Conservation (phyloP, 805 yeast genomes). For the Huiozyma naganishii region DNA sequence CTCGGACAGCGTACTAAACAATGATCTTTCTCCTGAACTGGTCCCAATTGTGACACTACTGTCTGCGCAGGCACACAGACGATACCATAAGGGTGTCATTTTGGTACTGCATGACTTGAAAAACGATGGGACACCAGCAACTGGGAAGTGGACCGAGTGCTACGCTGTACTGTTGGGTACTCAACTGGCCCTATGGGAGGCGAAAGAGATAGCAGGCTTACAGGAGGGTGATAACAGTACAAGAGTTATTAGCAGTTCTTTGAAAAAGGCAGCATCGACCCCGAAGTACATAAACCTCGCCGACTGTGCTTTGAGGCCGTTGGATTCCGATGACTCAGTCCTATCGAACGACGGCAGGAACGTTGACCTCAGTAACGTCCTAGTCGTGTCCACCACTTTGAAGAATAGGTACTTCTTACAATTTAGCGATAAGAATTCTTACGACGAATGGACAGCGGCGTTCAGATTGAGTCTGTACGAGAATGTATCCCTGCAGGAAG, state of each 20-base stretch:
- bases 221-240: constrained; percentile 22
- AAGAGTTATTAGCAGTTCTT: constrained; percentile 11
- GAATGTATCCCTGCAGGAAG: constrained; percentile 76
- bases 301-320: constrained; percentile 75
- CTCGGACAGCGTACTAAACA: not conserved
- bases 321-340: constrained; percentile 51
- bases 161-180: constrained; percentile 85
- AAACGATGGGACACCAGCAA: constrained; percentile 79
- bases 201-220: constrained; percentile 43
- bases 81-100: constrained; percentile 66
- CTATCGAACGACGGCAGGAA: constrained; percentile 38
- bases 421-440: constrained; percentile 54
- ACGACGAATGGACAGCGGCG: constrained; percentile 72
- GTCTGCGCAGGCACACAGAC: constrained; percentile 63
- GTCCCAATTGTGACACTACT: constrained; percentile 63
- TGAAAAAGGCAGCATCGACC: constrained; percentile 47
- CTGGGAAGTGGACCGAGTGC: constrained; percentile 82
- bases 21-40: constrained; percentile 30
- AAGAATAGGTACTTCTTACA: constrained; percentile 80
- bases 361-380: constrained; percentile 49
- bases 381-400: constrained; percentile 85
- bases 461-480: constrained; percentile 73
- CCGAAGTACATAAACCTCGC: constrained; percentile 85
- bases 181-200: constrained; percentile 88
- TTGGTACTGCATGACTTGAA: constrained; percentile 63